Conservation (phyloP, 148 eudicot species). For the Spergularia marina region DNA sequence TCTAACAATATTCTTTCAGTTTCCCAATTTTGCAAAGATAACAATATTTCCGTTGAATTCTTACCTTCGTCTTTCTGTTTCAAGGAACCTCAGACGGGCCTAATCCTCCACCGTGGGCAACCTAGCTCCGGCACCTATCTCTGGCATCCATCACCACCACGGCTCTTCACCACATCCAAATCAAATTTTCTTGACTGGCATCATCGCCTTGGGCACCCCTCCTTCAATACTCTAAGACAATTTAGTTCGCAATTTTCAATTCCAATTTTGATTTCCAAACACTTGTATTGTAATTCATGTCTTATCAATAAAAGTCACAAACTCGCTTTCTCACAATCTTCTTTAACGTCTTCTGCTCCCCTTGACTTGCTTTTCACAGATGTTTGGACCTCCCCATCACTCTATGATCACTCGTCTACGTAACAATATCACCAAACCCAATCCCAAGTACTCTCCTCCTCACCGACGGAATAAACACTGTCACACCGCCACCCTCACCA, state of each 20-base stretch:
- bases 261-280: not conserved
- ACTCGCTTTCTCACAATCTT: not conserved
- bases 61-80: not conserved
- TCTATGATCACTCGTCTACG: not conserved
- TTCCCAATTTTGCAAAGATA: not conserved
- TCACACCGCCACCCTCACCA: too few relatives aligned
- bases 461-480: too few relatives aligned
- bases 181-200: not conserved
- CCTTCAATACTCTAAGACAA: not conserved
- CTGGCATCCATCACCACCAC: not conserved
- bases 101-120: not conserved
- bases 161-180: too few relatives aligned
- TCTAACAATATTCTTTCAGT: constrained; percentile 2
- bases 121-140: not conserved
- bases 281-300: not conserved
- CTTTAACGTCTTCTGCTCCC: not conserved
- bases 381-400: constrained; percentile 3
- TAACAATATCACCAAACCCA: not conserved
- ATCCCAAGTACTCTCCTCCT: not conserved
- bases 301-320: not conserved
- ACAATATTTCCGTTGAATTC: not conserved
- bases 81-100: not conserved
- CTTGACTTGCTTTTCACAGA: not conserved
- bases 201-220: not conserved
- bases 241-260: not conserved